Base-by-base conservation (phyloP, 306 rosid species). In the Sophora flavescens region DNA sequence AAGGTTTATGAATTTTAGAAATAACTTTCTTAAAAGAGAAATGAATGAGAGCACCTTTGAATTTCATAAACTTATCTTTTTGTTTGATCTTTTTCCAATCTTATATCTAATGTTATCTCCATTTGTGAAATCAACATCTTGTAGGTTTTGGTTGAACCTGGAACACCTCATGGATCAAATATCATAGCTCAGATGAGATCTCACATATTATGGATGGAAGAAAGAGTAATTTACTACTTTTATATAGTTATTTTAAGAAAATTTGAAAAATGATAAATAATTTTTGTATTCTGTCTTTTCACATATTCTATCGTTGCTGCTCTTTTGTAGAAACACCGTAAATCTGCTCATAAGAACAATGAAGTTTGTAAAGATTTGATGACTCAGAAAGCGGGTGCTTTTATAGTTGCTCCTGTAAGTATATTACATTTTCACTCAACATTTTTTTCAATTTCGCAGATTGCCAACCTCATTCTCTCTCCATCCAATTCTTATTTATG, bases 131-230 rank as follows among this genome's bases (percentile, higher is more conserved):
- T 88, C 42, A 33, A 78, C 62, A 69, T 79, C 78, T 70, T 62
- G 63, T 78, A 92, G 99, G 92, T 95, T 78, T 86, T 90, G 87
- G 78, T 95, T 80, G 99, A 95, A 84, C 97, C 97, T 13, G 97
- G 99, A 74, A 90, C 96, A 3, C 97, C 96, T 64, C 97, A 92
- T 78, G 96, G 97, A 72, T 95, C 91, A 51, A 89, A 63, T 77
- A 91, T 91, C 82, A 92, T 95, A 76, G 86, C 99, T 84, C 97
- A 95, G 80, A 92, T 95, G 97, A 86, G 97, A 68, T 95, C 96
- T n/a, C 92, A 92, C 75, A 83, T 92, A 84, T 65, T 95, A 82
- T 90, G 99, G 99, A 89, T 92, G 97, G 97, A 95, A 79, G 77
- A 88, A 48, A 85, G 99, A 78, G 99, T 89, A 80, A 76, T 59